Evolutionary conservation across 306 rosid species (phyloP).

Genomic region (Castanea crenata): DNA sequence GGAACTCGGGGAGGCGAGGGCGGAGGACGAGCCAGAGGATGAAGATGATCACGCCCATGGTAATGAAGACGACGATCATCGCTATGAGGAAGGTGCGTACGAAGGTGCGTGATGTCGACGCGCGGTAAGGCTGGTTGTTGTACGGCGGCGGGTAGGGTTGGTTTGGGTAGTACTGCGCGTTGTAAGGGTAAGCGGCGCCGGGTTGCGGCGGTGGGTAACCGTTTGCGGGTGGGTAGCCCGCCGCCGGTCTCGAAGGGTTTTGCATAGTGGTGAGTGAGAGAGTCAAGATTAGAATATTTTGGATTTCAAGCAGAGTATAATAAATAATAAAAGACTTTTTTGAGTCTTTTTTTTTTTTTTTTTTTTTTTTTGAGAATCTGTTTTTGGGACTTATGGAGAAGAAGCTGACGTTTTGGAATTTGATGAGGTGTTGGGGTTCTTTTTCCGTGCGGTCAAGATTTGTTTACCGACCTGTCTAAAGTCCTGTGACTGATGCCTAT

Average conservation of each 20-base stretch:
- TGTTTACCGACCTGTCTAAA: no score
- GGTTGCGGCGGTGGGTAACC: conserved; percentile 27
- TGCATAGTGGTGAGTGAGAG: conserved; percentile 28
- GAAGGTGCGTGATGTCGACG: conserved; percentile 39
- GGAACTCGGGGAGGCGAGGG: conserved; percentile 65
- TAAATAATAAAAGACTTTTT: no score
- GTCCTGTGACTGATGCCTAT: no score
- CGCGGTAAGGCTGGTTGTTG: conserved; percentile 29
- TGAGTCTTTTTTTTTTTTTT: neutral
- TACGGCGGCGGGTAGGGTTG: neutral
- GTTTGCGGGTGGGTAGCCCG: conserved; percentile 72
- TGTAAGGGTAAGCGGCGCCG: conserved; percentile 46
- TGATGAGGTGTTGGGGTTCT: no score
- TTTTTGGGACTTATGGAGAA: no score
- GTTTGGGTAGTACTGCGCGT: conserved; percentile 17
- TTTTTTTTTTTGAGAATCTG: no score
- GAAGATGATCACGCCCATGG: conserved; percentile 45
- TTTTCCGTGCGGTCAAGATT: no score
- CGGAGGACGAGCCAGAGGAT: conserved; percentile 82
- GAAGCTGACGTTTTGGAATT: no score
- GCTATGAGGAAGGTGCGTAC: conserved; percentile 61
- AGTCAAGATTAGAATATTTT: neutral
- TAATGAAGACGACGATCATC: conserved; percentile 51
- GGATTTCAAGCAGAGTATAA: no score
- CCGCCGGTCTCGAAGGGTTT: conserved; percentile 67